Percentiles rank a stretch among this genome's conserved stretches.
phyloP scores from a whole-genome alignment of 2,329 filamentous ascomycete genomes.

The Claviceps arundinis region DNA sequence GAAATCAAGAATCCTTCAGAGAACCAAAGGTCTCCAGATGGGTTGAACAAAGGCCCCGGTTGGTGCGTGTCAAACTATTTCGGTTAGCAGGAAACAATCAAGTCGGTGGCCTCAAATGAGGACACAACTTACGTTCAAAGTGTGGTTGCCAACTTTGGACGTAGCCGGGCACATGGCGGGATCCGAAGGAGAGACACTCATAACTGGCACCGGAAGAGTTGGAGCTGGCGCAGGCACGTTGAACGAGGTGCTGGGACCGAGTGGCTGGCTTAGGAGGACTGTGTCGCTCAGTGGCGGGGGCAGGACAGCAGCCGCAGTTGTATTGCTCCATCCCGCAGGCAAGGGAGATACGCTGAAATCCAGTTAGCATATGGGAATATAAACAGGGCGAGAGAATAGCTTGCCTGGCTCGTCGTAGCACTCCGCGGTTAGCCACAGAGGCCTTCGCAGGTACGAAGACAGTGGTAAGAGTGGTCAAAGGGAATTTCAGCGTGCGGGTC shows the following conservation, averaged over 20 bases:
- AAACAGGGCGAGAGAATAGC: conserved; percentile 4
- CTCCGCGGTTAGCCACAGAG: conserved; percentile 10
- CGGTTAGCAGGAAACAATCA: conserved; percentile 7
- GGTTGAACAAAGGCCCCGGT: conserved; percentile 27
- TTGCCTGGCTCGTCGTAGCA: conserved; percentile 19
- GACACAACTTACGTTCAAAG: conserved; percentile 21
- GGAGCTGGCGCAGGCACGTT: background rate
- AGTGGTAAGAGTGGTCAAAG: conserved; percentile 25
- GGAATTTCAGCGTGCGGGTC: conserved; percentile 26
- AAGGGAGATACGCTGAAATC: conserved; percentile 9
- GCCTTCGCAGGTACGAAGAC: conserved; percentile 13
- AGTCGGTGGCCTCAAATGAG: background rate
- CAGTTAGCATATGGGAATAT: background rate
- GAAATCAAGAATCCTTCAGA: conserved; percentile 27
- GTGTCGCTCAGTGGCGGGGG: background rate
- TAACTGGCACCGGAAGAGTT: background rate
- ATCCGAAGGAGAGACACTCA: conserved; percentile 2
- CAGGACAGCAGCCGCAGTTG: conserved; percentile 11
- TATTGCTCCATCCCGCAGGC: conserved; percentile 17
- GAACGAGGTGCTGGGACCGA: background rate
- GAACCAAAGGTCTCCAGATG: conserved; percentile 27
- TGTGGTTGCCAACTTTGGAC: conserved; percentile 23
- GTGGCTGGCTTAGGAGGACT: background rate
- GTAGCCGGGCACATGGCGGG: conserved; percentile 16
- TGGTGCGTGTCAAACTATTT: conserved; percentile 23